Evolutionary conservation across 352 stramenopile species (phyloP).

Genomic region (Pythium aristosporum): DNA sequence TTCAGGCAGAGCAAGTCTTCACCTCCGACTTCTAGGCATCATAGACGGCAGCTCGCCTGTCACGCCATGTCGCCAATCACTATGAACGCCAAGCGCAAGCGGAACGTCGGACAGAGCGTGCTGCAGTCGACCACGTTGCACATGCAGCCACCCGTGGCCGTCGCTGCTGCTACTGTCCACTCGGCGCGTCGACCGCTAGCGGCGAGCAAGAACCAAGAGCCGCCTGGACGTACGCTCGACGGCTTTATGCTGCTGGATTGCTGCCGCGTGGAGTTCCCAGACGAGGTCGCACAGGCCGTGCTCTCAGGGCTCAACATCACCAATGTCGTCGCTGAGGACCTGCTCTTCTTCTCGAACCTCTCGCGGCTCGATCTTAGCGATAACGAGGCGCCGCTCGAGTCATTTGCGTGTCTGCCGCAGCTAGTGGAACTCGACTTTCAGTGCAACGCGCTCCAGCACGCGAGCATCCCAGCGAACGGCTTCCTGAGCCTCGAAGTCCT

Average conservation of each 20-base stretch:
- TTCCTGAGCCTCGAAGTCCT: slow-evolving; percentile 75
- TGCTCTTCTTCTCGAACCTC: slow-evolving; percentile 81
- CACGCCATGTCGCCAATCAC: not conserved
- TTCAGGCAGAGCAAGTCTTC: not conserved
- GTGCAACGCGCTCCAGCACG: slow-evolving; percentile 65
- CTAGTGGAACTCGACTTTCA: slow-evolving; percentile 77
- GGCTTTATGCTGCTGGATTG: slow-evolving; percentile 79
- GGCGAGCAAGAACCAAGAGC: slow-evolving; percentile 20
- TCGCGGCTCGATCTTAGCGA: slow-evolving; percentile 77
- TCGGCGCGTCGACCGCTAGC: slow-evolving; percentile 4
- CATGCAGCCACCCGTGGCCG: slow-evolving; percentile 4
- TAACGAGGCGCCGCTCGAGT: slow-evolving; percentile 72
- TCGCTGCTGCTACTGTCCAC: not conserved
- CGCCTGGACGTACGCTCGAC: slow-evolving; percentile 41
- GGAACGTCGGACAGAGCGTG: slow-evolving; percentile 27
- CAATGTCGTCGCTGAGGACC: slow-evolving; percentile 62
- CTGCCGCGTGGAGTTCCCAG: slow-evolving; percentile 79
- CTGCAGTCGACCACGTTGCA: slow-evolving; percentile 29
- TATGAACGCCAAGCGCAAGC: slow-evolving; percentile 37
- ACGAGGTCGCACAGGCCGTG: slow-evolving; percentile 65
- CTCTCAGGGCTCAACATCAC: slow-evolving; percentile 62
- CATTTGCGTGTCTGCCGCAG: slow-evolving; percentile 62
- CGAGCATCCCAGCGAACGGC: slow-evolving; percentile 40
- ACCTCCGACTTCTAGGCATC: not conserved
- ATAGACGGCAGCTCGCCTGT: not conserved